Base-by-base conservation (phyloP, 306 rosid species). In the Malus orientalis region DNA sequence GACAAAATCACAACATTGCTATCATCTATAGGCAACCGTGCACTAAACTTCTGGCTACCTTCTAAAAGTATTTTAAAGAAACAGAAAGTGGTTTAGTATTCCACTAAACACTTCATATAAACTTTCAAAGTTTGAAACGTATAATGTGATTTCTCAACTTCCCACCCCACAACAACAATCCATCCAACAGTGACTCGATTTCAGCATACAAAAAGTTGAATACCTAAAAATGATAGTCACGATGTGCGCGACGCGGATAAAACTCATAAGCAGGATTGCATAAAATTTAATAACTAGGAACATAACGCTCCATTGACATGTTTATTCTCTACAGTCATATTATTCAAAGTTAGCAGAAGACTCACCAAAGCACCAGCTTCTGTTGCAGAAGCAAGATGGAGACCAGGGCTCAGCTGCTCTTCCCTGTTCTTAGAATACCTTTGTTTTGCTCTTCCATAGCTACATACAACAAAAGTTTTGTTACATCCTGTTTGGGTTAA, bases 311-410 rank as follows among this genome's bases (percentile, higher is more conserved):
- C 22, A 16, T 38, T 22, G 33, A 29, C 55, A 22, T 44, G 3
- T 67, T 36, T 36, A 36, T 36, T 36, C 8, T 51, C 45, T 78
- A 33, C 67, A 77, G 42, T 74, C 49, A 78, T 70, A 74, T 22
- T 22, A 74, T 47, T 67, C 42, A 33, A 51, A 74, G 84, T 77
- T 58, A 54, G 67, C 51, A 62, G 29, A 81, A 71, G 29, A 81
- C 97, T 85, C 86, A 95, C 99, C 93, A 92, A 78, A 76, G 86
- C 89, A 79, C 99, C 99, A 67, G 99, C 99, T 88, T 92, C 99
- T 20, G 97, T 96, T 67, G 99, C 99, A 9, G 98, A 95, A 79
- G 86, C 97, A 78, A 95, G 99, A 92, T 95, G 97, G 69, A 83
- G 89, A 74, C 87, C 86, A 32, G 97, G 90, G 78, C 87, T 87